These are phyloP conservation scores for Tuber microsphaerosporum DNA, from an alignment of 495 filamentous ascomycete species.

Conservation along the genomic window DNA sequence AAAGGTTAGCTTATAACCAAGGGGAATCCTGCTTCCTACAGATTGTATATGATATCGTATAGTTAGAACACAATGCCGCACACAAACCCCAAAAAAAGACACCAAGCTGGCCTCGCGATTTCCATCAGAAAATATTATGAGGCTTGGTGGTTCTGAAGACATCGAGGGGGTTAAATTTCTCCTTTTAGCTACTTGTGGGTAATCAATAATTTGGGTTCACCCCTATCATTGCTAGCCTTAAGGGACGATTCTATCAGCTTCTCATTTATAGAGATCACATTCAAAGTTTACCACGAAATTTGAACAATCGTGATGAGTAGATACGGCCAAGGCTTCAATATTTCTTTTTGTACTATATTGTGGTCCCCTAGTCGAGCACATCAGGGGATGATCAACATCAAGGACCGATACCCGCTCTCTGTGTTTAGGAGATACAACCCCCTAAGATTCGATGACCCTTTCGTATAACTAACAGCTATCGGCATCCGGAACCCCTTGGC, in stretches of 20 bases:
- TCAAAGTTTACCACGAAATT: background rate
- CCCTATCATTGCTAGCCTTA: too few relatives aligned
- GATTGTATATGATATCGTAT: too few relatives aligned
- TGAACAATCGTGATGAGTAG: background rate
- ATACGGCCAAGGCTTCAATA: background rate
- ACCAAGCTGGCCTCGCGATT: background rate
- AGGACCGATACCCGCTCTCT: background rate
- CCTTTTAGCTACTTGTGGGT: too few relatives aligned
- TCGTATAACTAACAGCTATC: background rate
- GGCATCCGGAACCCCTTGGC: background rate
- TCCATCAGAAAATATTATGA: too few relatives aligned
- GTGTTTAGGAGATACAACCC: background rate
- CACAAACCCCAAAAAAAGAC: too few relatives aligned
- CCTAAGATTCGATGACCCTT: background rate
- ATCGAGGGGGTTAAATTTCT: too few relatives aligned
- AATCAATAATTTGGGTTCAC: too few relatives aligned
- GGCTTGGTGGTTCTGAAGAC: too few relatives aligned
- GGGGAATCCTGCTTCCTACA: background rate
- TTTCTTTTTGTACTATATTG: background rate
- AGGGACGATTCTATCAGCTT: background rate
- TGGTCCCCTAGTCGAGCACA: too few relatives aligned
- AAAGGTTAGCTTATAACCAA: background rate
- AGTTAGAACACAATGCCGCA: background rate
- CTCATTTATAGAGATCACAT: background rate
- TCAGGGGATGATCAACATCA: background rate